Evolutionary conservation across 2,329 filamentous ascomycete genomes (phyloP).

Genomic region (Spiromastix sp.): DNA sequence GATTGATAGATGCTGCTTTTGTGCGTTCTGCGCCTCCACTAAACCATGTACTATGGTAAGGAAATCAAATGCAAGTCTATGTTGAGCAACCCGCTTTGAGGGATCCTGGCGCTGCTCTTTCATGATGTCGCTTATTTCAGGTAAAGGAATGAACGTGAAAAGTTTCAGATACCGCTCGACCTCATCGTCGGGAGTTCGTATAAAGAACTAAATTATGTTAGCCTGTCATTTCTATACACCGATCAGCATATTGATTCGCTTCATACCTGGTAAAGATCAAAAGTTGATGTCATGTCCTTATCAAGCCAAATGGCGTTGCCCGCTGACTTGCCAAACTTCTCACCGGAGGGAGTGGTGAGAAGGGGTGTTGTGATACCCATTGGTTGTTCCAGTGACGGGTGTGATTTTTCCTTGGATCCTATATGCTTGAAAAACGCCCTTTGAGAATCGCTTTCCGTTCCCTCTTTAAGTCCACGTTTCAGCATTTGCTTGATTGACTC

Average conservation of each 20-base stretch:
- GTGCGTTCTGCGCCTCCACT: slow-evolving; percentile 52
- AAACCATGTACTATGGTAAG: slow-evolving; percentile 67
- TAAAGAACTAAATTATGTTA: slow-evolving; percentile 56
- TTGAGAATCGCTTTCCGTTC: slow-evolving; percentile 16
- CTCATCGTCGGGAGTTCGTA: slow-evolving; percentile 70
- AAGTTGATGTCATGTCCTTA: slow-evolving; percentile 64
- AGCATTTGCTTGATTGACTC: slow-evolving; percentile 72
- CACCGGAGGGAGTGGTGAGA: slow-evolving; percentile 71
- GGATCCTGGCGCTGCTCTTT: slow-evolving; percentile 56
- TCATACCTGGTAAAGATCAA: slow-evolving; percentile 67
- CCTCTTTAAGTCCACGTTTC: slow-evolving; percentile 29
- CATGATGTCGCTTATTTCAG: slow-evolving; percentile 59
- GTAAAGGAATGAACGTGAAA: slow-evolving; percentile 75
- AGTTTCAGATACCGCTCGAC: slow-evolving; percentile 75
- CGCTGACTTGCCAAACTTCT: slow-evolving; percentile 89
- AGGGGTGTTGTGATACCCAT: slow-evolving; percentile 87
- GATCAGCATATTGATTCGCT: too few relatives aligned
- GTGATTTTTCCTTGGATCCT: neutral
- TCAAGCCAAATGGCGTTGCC: slow-evolving; percentile 95
- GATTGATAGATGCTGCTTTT: slow-evolving; percentile 43
- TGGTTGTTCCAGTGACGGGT: slow-evolving; percentile 38
- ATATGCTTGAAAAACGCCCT: slow-evolving; percentile 1
- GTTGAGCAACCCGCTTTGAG: slow-evolving; percentile 67
- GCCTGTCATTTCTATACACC: too few relatives aligned
- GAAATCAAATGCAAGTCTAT: slow-evolving; percentile 72